A percentile compares a stretch with the other conserved stretches of the same genome.
phyloP scores from a whole-genome alignment of 2,329 filamentous ascomycete species.

The Colletotrichum sp. region DNA sequence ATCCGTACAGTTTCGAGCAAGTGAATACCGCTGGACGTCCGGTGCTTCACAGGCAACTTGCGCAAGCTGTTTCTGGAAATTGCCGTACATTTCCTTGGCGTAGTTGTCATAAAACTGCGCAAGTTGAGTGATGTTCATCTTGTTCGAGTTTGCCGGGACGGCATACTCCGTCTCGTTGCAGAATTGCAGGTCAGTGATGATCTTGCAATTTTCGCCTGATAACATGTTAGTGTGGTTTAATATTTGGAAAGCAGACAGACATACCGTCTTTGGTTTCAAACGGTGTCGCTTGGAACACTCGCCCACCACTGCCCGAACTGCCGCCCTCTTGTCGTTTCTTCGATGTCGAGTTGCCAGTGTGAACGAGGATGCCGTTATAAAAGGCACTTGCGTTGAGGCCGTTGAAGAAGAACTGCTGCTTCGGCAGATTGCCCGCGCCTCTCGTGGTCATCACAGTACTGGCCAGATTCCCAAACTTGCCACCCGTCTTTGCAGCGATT shows the following conservation, averaged over 20 bases:
- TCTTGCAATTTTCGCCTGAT: constrained; percentile 78
- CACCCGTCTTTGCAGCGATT: constrained; percentile 62
- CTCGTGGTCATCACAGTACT: constrained; percentile 72
- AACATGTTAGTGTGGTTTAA: background rate
- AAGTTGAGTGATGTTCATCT: constrained; percentile 64
- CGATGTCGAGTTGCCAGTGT: constrained; percentile 55
- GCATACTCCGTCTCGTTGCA: constrained; percentile 90
- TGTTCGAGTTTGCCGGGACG: constrained; percentile 79
- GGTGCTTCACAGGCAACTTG: constrained; percentile 86
- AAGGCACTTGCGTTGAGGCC: constrained; percentile 73
- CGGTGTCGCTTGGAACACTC: constrained; percentile 73
- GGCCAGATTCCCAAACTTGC: constrained; percentile 51
- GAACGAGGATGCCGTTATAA: constrained; percentile 78
- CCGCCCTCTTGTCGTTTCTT: constrained; percentile 33
- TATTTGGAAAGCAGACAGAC: constrained; percentile 22
- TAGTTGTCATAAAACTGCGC: constrained; percentile 79
- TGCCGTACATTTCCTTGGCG: constrained; percentile 71
- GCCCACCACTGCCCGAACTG: constrained; percentile 71
- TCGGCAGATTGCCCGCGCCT: constrained; percentile 70
- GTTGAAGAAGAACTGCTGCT: constrained; percentile 87
- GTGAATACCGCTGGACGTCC: constrained; percentile 77
- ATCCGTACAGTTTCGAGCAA: constrained; percentile 76
- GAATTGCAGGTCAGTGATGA: constrained; percentile 87
- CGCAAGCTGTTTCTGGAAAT: constrained; percentile 82
- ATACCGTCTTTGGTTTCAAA: constrained; percentile 82